phyloP scores from a whole-genome alignment of 169 alveolate genomes.

The Perkinsus olseni region DNA sequence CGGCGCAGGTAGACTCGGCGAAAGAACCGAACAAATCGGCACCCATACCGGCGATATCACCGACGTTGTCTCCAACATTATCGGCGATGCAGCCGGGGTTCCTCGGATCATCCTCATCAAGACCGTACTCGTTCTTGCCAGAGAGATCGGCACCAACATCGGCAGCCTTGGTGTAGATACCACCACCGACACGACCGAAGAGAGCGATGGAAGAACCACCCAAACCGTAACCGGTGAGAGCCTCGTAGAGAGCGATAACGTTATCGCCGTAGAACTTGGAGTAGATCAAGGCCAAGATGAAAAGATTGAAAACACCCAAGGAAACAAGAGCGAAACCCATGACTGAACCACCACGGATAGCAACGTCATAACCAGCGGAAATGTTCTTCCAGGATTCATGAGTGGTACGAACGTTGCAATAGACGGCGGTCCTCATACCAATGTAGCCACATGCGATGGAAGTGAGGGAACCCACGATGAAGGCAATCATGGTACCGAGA shows the following conservation, averaged over 20 bases:
- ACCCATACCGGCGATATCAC: conserved; percentile 76
- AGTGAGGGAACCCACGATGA: conserved; percentile 72
- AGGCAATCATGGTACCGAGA: conserved; percentile 63
- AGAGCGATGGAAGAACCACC: conserved; percentile 65
- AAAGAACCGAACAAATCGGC: conserved; percentile 75
- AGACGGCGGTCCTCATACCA: conserved; percentile 56
- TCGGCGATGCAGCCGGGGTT: conserved; percentile 72
- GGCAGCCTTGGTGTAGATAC: conserved; percentile 69
- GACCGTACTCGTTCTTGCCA: conserved; percentile 61
- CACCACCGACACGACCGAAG: conserved; percentile 70
- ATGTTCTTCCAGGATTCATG: conserved; percentile 50
- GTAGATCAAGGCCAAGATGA: conserved; percentile 31
- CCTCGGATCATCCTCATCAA: conserved; percentile 65
- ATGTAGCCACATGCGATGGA: conserved; percentile 74
- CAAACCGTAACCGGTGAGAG: conserved; percentile 60
- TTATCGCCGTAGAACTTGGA: conserved; percentile 19
- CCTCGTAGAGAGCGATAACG: conserved; percentile 34
- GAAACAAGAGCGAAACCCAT: conserved; percentile 61
- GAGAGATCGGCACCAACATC: conserved; percentile 69
- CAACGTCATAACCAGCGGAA: conserved; percentile 49
- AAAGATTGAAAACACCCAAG: conserved; percentile 35
- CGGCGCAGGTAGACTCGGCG: conserved; percentile 71
- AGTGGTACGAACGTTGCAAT: conserved; percentile 53
- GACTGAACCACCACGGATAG: conserved; percentile 56
- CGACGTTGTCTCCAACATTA: conserved; percentile 73